phyloP scores from a whole-genome alignment of 2,329 filamentous ascomycete species.

The Botrytis elliptica region DNA sequence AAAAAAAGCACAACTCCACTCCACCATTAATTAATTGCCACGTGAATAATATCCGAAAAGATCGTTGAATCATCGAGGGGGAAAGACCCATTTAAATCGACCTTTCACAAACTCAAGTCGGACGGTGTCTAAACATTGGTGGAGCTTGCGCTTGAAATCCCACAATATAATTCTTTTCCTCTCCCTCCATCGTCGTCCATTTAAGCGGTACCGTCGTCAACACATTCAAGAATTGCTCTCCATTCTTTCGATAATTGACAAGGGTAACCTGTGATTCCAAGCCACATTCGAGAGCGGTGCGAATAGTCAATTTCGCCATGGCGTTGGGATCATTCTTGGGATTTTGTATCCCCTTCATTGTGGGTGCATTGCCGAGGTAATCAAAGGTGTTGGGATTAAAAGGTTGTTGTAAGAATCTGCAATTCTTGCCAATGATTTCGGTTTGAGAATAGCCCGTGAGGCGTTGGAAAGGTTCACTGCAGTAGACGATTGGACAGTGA shows the following conservation, averaged over 20 bases:
- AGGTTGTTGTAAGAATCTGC: constrained; percentile 87
- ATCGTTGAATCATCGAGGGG: not conserved
- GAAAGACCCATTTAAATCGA: not conserved
- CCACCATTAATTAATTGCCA: not conserved
- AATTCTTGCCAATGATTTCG: constrained; percentile 87
- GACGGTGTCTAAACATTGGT: not conserved
- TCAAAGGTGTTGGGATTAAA: constrained; percentile 49
- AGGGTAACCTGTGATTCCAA: constrained; percentile 83
- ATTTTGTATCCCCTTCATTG: constrained; percentile 58
- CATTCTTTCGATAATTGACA: constrained; percentile 91
- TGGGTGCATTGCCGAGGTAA: not conserved
- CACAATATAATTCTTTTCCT: constrained; percentile 29
- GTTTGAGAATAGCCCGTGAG: constrained; percentile 84
- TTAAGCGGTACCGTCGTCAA: constrained; percentile 91
- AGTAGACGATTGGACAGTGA: constrained; percentile 90
- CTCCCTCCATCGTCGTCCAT: constrained; percentile 53
- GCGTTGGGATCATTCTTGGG: constrained; percentile 61
- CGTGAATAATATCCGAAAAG: not conserved
- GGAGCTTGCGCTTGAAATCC: constrained; percentile 30
- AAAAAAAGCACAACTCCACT: not conserved
- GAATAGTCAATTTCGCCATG: constrained; percentile 75
- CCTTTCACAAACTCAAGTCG: not conserved
- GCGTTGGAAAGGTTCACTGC: constrained; percentile 89
- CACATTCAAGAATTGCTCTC: constrained; percentile 88
- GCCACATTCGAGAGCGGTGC: constrained; percentile 70